Percentiles rank a stretch among this genome's conserved stretches.
phyloP scores from a whole-genome alignment of 306 rosid genomes.

The Ceratonia siliqua region DNA sequence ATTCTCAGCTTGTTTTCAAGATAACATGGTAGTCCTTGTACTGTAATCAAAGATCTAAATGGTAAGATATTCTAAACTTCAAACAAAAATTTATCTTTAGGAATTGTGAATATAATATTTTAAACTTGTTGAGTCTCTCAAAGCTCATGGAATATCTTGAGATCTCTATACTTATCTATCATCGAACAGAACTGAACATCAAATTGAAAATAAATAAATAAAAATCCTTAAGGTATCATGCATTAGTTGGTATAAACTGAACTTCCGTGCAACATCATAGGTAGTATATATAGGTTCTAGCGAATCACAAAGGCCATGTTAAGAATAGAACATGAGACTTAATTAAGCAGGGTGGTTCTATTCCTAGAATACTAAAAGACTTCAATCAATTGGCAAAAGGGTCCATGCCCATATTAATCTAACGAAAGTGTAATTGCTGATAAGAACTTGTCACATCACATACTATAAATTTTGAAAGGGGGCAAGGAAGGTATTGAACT shows the following conservation, averaged over 20 bases:
- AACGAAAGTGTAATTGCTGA: not conserved
- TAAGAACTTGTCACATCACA: not conserved
- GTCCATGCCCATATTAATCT: not conserved
- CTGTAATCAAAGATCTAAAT: not conserved
- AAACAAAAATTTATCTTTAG: not conserved
- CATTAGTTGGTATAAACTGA: not conserved
- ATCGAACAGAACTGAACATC: not conserved
- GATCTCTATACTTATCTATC: not conserved
- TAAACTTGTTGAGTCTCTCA: not conserved
- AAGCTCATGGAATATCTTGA: not conserved
- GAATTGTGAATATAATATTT: not conserved
- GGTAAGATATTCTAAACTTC: not conserved
- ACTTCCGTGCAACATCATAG: not conserved
- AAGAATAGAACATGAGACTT: not conserved
- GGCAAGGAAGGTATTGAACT: too few relatives aligned
- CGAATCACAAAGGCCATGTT: too few relatives aligned
- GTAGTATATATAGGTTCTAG: too few relatives aligned
- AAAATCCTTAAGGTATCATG: not conserved
- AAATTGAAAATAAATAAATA: constrained; percentile 1
- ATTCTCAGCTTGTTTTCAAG: not conserved
- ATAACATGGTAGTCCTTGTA: not conserved
- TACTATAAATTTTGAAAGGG: not conserved
- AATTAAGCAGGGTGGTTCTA: not conserved
- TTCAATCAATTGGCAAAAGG: not conserved
- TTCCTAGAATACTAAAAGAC: not conserved